Evolutionary conservation across 2,329 filamentous ascomycete genomes (phyloP).

Genomic region (Amesomyces nigricolor): DNA sequence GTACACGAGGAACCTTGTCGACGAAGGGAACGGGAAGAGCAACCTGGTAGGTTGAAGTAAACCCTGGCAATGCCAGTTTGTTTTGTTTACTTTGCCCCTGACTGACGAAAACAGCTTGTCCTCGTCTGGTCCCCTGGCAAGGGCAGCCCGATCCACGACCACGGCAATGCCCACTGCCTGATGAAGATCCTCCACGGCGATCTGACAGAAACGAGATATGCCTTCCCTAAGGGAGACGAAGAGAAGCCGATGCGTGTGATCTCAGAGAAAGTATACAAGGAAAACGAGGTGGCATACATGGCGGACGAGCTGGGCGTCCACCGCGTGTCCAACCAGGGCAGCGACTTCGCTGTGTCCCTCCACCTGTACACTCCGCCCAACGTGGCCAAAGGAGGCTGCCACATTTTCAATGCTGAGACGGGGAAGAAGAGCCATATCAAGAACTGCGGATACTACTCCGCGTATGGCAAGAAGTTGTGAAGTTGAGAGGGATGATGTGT

Average conservation of each 20-base stretch:
- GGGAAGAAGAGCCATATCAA: slow-evolving; percentile 66
- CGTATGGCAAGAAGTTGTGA: slow-evolving; percentile 46
- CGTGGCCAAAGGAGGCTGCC: slow-evolving; percentile 74
- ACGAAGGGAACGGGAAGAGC: slow-evolving; percentile 70
- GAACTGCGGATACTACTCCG: slow-evolving; percentile 68
- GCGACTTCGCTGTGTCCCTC: slow-evolving; percentile 74
- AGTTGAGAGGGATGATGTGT: slow-evolving; percentile 30
- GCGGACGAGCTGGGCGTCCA: slow-evolving; percentile 84
- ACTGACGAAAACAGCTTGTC: slow-evolving; percentile 54
- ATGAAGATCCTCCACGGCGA: slow-evolving; percentile 82
- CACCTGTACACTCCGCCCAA: slow-evolving; percentile 89
- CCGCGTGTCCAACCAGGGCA: slow-evolving; percentile 69
- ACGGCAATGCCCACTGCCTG: slow-evolving; percentile 82
- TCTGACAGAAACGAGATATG: slow-evolving; percentile 76
- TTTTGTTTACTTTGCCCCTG: slow-evolving; percentile 22
- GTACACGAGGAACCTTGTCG: slow-evolving; percentile 86
- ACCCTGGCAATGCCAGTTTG: neutral
- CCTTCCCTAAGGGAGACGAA: slow-evolving; percentile 53
- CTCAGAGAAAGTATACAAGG: slow-evolving; percentile 60
- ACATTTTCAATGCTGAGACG: slow-evolving; percentile 72
- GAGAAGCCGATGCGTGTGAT: slow-evolving; percentile 57
- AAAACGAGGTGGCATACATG: slow-evolving; percentile 83
- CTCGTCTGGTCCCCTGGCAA: slow-evolving; percentile 86
- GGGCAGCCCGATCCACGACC: slow-evolving; percentile 80
- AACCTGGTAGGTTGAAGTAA: slow-evolving; percentile 40